phyloP scores from a whole-genome alignment of 371 early-diverging fungal genomes.

The Mucor racemosus region DNA sequence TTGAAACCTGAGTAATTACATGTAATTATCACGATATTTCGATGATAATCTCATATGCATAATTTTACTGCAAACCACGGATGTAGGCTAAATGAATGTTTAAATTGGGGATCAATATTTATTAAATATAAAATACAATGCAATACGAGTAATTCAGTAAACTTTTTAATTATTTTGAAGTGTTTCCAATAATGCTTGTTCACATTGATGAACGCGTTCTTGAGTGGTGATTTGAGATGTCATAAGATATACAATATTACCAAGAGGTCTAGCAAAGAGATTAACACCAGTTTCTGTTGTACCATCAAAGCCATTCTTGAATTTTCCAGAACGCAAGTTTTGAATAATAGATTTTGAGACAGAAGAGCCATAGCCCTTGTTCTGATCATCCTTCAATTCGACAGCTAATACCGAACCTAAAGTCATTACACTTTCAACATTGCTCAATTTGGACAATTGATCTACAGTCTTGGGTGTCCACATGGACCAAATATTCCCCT shows the following conservation, averaged over 20 bases:
- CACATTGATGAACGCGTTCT: slow-evolving; percentile 56
- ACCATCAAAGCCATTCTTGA: slow-evolving; percentile 37
- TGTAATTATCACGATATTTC: too few relatives aligned
- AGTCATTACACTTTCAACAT: slow-evolving; percentile 74
- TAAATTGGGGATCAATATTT: too few relatives aligned
- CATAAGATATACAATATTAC: slow-evolving; percentile 82
- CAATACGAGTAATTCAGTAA: too few relatives aligned
- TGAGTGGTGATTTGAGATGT: slow-evolving; percentile 65
- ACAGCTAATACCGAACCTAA: slow-evolving; percentile 79
- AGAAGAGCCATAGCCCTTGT: slow-evolving; percentile 64
- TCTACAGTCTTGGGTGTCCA: slow-evolving; percentile 59
- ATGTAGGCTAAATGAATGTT: too few relatives aligned
- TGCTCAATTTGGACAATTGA: slow-evolving; percentile 55
- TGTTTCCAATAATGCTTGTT: slow-evolving; percentile 50
- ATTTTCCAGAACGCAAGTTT: slow-evolving; percentile 47
- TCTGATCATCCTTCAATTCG: slow-evolving; percentile 62
- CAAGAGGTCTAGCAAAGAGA: slow-evolving; percentile 73
- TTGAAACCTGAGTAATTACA: too few relatives aligned
- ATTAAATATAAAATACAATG: too few relatives aligned
- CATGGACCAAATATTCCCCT: slow-evolving; percentile 56
- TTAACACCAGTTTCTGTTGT: slow-evolving; percentile 42
- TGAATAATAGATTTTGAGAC: slow-evolving; percentile 54
- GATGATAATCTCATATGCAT: too few relatives aligned
- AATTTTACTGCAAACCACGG: too few relatives aligned
- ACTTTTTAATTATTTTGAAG: slow-evolving; percentile 1